Conservation (phyloP, 1,284 basidiomycete species). For the Moesziomyces sp. region DNA sequence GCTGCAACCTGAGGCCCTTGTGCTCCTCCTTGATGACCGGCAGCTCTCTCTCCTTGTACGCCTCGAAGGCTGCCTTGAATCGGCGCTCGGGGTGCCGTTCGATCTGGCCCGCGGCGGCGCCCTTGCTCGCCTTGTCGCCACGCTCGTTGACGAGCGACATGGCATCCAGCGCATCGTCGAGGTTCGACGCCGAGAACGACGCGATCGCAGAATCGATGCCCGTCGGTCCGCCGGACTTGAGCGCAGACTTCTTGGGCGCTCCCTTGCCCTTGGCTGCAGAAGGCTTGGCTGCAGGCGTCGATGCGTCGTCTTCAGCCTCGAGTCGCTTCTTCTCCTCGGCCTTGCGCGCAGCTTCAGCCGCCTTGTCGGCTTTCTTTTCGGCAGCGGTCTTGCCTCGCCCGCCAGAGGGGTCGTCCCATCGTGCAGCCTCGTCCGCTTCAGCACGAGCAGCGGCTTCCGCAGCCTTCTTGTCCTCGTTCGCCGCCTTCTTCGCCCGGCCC, state of each 20-base stretch:
- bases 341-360: slow-evolving; percentile 69
- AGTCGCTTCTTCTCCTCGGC: slow-evolving; percentile 71
- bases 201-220: slow-evolving; percentile 56
- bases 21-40: slow-evolving; percentile 82
- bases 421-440: slow-evolving; percentile 76
- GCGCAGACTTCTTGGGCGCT: slow-evolving; percentile 34
- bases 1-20: slow-evolving; percentile 83
- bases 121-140: slow-evolving; percentile 84
- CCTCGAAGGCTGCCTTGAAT: slow-evolving; percentile 81
- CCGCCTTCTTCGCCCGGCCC: slow-evolving; percentile 82
- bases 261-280: slow-evolving; percentile 72
- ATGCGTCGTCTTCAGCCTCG: slow-evolving; percentile 83
- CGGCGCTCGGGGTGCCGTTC: slow-evolving; percentile 93
- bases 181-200: slow-evolving; percentile 81
- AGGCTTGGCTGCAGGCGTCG: slow-evolving; percentile 76
- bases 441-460: slow-evolving; percentile 75
- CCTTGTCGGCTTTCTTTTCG: slow-evolving; percentile 78
- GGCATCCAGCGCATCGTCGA: slow-evolving; percentile 92
- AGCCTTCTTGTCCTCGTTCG: slow-evolving; percentile 83
- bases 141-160: slow-evolving; percentile 88
- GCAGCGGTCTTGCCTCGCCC: slow-evolving; percentile 75
- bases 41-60: slow-evolving; percentile 88
- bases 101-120: slow-evolving; percentile 76
- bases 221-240: slow-evolving; percentile 29
- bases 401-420: slow-evolving; percentile 77